Conservation (phyloP, 352 stramenopile genomes). For the Globisporangium paroecandrum region DNA sequence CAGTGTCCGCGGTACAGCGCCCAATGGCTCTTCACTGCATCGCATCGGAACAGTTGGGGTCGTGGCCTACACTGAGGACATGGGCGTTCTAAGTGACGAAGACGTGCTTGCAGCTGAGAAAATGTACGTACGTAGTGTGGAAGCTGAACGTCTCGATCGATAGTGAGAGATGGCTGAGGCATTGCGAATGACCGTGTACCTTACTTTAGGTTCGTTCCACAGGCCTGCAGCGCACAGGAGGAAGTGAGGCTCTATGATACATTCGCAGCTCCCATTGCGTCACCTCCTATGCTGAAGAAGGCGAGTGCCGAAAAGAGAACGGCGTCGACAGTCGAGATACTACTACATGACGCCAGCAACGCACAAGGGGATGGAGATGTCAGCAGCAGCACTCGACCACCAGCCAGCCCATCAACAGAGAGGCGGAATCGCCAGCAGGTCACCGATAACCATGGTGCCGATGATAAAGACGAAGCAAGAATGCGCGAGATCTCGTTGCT, state of each 20-base stretch:
- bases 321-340: not conserved
- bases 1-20: not conserved
- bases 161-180: not conserved
- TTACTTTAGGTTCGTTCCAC: constrained; percentile 2
- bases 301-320: not conserved
- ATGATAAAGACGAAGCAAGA: constrained; percentile 7
- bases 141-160: not conserved
- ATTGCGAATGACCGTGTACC: not conserved
- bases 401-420: not conserved
- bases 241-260: constrained; percentile 5
- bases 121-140: constrained; percentile 11
- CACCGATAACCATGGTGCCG: not conserved
- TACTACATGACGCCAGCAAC: not conserved
- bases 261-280: not conserved
- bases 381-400: not conserved
- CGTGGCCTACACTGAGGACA: constrained; percentile 37
- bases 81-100: constrained; percentile 20
- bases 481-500: constrained; percentile 24
- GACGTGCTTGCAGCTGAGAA: constrained; percentile 1
- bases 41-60: constrained; percentile 29
- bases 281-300: not conserved
- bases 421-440: not conserved
- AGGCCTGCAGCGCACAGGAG: not conserved
- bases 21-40: not conserved
- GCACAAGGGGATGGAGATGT: no score